Evolutionary conservation across 257 asterid genomes (phyloP), one percentile per base, ranked within the genome.

Genomic region (Paulownia fortunei): DNA sequence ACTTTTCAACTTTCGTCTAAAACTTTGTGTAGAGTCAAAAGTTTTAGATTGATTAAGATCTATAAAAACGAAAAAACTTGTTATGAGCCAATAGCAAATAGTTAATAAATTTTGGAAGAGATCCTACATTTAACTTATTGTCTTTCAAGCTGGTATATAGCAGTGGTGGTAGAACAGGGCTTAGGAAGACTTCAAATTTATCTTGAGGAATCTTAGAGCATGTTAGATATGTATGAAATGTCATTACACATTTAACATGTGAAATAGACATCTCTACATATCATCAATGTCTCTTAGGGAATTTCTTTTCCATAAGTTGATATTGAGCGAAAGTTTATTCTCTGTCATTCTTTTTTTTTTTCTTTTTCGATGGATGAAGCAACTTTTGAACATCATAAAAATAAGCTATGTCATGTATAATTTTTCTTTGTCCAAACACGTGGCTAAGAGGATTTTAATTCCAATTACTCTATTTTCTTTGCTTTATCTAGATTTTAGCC

Each of bases 391-490:
- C 5, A 54, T 18, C 12, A 13, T 8, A 2, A 24, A 4, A 49
- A 49, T 32, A 65, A 23, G 73, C 39, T 23, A 19, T 21, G 21
- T 42, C 73, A 5, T 44, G 21, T 21, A 67, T 67, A 5, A 67
- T 37, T 41, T 56, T 19, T 67, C 58, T 44, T 37, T 63, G 26
- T 34, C 54, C n/a, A 65, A n/a, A 19, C 72, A 65, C 30, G 8
- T 62, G 69, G 46, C 46, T 16, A 7, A 6, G 12, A 18, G 63
- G 60, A 41, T 37, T 34, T 73, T 27, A 37, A 12, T n/a, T 65
- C 80, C 37, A 77, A 24, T 12, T 7, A 11, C 5, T 46, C 37
- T 42, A 76, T 19, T 44, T 51, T 37, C 81, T 37, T 68, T 76
- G 37, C 68, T 54, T 16, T 52, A 66, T 66, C 75, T 76, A 52